These are phyloP conservation scores for Yarrowia sp. DNA, from an alignment of 805 yeast species.

Conservation along the genomic window DNA sequence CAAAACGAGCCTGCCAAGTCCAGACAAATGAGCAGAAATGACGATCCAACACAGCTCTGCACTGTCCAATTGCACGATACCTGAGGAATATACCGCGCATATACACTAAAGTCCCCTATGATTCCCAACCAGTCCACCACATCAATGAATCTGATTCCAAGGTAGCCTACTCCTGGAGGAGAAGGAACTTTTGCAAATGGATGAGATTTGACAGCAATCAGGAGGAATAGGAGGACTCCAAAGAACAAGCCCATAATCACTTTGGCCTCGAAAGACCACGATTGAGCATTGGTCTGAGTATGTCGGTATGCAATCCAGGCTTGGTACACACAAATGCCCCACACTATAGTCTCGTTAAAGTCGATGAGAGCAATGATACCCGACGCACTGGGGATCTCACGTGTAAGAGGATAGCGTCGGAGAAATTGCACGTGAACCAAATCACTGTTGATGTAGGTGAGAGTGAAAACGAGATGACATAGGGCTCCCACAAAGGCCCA, in stretches of 20 bases:
- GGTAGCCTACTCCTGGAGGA: constrained; percentile 27
- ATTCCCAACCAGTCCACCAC: constrained; percentile 28
- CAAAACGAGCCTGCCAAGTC: neutral
- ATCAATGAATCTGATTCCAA: constrained; percentile 29
- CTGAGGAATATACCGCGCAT: constrained; percentile 26
- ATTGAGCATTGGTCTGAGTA: constrained; percentile 12
- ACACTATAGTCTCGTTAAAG: neutral
- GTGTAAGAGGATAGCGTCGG: neutral
- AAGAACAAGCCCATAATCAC: constrained; percentile 6
- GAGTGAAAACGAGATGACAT: neutral
- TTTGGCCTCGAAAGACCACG: constrained; percentile 23
- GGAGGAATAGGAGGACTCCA: neutral
- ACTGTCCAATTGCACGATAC: constrained; percentile 28
- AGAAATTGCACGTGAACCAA: neutral
- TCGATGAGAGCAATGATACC: neutral
- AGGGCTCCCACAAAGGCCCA: constrained; percentile 18
- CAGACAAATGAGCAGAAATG: neutral
- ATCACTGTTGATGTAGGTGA: neutral
- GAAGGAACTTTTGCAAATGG: constrained; percentile 9
- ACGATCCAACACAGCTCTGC: constrained; percentile 3
- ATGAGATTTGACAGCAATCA: neutral
- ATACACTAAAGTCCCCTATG: constrained; percentile 22
- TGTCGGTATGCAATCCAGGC: neutral
- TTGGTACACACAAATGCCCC: constrained; percentile 3
- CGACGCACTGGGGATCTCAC: constrained; percentile 3